Evolutionary conservation across 2,329 filamentous ascomycete genomes (phyloP).

Genomic region (Beauveria sp.): DNA sequence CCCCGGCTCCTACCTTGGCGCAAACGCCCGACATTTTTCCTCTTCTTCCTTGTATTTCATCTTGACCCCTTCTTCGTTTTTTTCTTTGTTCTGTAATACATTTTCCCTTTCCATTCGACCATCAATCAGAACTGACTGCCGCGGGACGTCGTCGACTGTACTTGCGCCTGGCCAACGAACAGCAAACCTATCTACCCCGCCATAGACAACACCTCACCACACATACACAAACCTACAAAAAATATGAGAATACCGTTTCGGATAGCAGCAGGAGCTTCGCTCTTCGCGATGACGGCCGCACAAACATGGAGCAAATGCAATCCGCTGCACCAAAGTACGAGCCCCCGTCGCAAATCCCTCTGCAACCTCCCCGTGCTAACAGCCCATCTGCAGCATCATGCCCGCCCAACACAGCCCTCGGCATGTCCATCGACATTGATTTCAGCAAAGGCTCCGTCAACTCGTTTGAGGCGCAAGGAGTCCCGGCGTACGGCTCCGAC

Average conservation of each 20-base stretch:
- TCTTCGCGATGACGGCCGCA: neutral
- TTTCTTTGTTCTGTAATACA: neutral
- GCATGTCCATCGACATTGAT: constrained; percentile 74
- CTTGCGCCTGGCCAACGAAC: too few species aligned
- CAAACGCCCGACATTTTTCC: neutral
- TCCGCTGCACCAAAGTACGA: constrained; percentile 7
- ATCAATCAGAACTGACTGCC: neutral
- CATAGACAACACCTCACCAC: neutral
- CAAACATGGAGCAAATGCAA: constrained; percentile 14
- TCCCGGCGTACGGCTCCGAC: constrained; percentile 61
- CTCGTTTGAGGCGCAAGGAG: constrained; percentile 66
- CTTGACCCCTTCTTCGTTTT: neutral
- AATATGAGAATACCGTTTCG: constrained; percentile 10
- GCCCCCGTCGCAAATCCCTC: neutral
- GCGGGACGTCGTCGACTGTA: too few species aligned
- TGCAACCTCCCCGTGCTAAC: constrained; percentile 3
- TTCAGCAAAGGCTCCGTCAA: constrained; percentile 72
- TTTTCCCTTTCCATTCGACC: neutral
- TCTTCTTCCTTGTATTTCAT: neutral
- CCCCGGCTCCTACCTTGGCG: neutral
- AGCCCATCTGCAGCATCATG: constrained; percentile 45
- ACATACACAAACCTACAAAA: neutral
- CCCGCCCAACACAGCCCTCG: constrained; percentile 70
- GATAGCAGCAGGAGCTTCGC: constrained; percentile 5
- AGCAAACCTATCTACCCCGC: neutral